Evolutionary conservation across 2,329 filamentous ascomycete species (phyloP).

Genomic region (Aureobasidium lini): DNA sequence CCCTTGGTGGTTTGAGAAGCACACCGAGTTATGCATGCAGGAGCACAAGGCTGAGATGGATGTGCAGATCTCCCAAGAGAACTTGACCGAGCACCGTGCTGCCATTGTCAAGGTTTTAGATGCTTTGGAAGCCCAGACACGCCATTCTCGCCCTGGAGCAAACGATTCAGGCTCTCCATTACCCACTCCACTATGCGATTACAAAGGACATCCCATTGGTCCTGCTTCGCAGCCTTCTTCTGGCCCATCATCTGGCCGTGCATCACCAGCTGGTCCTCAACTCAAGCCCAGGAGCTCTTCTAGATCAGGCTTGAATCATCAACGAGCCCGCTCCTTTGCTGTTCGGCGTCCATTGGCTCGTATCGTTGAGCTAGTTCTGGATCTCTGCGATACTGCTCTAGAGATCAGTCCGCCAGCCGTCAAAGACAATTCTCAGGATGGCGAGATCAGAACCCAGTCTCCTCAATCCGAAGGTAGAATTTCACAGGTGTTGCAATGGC

Average conservation of each 20-base stretch:
- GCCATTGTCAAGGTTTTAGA: conserved; percentile 93
- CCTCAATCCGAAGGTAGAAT: conserved; percentile 94
- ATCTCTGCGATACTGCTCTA: conserved; percentile 89
- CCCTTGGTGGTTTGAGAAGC: conserved; percentile 99
- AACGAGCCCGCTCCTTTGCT: conserved; percentile 79
- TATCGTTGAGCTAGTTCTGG: conserved; percentile 89
- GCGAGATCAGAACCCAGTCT: conserved; percentile 85
- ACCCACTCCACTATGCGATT: conserved; percentile 52
- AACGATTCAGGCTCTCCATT: conserved; percentile 40
- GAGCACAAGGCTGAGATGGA: conserved; percentile 97
- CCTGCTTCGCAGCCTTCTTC: conserved; percentile 61
- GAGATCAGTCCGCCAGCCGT: conserved; percentile 92
- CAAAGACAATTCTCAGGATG: conserved; percentile 66
- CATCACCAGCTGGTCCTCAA: conserved; percentile 53
- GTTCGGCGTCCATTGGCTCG: conserved; percentile 81
- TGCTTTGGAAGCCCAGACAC: conserved; percentile 72
- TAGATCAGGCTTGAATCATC: conserved; percentile 63
- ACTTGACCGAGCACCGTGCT: conserved; percentile 83
- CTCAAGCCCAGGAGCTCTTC: conserved; percentile 62
- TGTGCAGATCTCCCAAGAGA: conserved; percentile 91
- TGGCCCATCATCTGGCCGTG: conserved; percentile 62
- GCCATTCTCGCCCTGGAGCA: conserved; percentile 48
- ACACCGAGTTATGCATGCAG: conserved; percentile 90
- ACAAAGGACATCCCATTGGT: conserved; percentile 81
- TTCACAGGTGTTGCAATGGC: conserved; percentile 91